Evolutionary conservation across 2,329 filamentous ascomycete species (phyloP), one percentile per base, ranked within the genome.

Genomic region (Tolypocladium sp.): DNA sequence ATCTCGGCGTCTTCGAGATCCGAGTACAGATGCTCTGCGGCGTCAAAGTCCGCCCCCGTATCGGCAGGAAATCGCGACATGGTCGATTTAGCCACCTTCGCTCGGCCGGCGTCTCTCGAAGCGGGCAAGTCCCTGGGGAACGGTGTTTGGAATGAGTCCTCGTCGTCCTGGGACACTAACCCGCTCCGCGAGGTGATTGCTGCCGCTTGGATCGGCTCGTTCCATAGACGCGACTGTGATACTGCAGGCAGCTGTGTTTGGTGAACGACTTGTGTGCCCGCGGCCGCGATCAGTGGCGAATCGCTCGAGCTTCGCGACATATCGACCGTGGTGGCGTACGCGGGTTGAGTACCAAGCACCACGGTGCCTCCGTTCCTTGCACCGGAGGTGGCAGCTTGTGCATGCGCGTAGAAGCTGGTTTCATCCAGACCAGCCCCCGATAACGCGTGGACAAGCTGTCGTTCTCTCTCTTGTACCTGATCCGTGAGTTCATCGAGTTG

Each of bases 401-500:
- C 17, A 17, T 13, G 30, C 57, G 57, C 15, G 59, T 52, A 25
- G 57, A 60, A 13, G 58, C 55, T 15, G 55, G 58, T 67, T 59
- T 77, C 73, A 15, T 79, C 74, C 55, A 84, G 73, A 2, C 76
- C 79, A 9, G 76, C 76, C n/a, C 72, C 71, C 2, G 74, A 61
- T 0, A 85, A 71, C 20, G 70, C 69, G 51, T 68, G 67, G 33
- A 77, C 69, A 25, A 85, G 69, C 1, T 64, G 64, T 27, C 71
- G 67, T 62, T 82, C 80, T 61, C 75, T 75, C 42, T 70, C 66
- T 59, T 77, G 74, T 17, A 84, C 70, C 57, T 75, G 67, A 55
- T 74, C 73, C 13, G 76, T 75, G 42, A 85, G 66, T 41, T 78
- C 73, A 60, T 83, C 80, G 10, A 84, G 69, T 46, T 72, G 75